Evolutionary conservation across 306 rosid genomes (phyloP).

Genomic region (Gastrolobium villosum): DNA sequence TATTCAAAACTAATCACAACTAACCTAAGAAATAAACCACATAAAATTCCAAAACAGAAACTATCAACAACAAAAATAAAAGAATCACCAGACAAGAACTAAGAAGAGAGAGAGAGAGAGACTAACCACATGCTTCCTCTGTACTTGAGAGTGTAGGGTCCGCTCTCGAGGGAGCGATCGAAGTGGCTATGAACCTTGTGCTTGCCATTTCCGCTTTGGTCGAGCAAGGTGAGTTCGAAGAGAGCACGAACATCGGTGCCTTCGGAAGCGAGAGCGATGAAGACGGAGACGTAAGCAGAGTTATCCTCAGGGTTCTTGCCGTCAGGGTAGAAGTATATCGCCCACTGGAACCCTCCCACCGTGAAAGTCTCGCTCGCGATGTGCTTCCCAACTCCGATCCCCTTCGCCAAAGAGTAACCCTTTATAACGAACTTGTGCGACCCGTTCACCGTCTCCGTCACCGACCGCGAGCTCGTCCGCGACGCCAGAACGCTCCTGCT

Average conservation of each 20-base stretch:
- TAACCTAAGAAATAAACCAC: too few relatives aligned
- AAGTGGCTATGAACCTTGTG: conserved; percentile 86
- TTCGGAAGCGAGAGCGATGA: conserved; percentile 81
- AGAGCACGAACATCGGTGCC: conserved; percentile 84
- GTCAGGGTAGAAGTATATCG: conserved; percentile 85
- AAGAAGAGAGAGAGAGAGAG: not conserved
- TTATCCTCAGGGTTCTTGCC: conserved; percentile 87
- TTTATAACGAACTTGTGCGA: conserved; percentile 80
- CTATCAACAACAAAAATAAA: not conserved
- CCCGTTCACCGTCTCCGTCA: conserved; percentile 81
- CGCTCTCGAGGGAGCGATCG: conserved; percentile 52
- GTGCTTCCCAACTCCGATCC: conserved; percentile 45
- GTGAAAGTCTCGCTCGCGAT: conserved; percentile 78
- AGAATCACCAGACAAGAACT: not conserved
- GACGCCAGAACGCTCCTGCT: conserved; percentile 45
- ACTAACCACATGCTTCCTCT: conserved; percentile 94
- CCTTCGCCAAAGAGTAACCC: conserved; percentile 80
- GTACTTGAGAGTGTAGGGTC: conserved; percentile 70
- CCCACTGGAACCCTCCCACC: conserved; percentile 87
- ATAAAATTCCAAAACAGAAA: not conserved
- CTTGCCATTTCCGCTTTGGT: conserved; percentile 76
- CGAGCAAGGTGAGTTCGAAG: conserved; percentile 79
- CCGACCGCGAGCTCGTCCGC: conserved; percentile 75
- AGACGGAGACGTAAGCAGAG: conserved; percentile 81
- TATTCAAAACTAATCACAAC: too few relatives aligned